Evolutionary conservation across 176 grass and related monocot species (phyloP).

Genomic region (Avena eriantha): DNA sequence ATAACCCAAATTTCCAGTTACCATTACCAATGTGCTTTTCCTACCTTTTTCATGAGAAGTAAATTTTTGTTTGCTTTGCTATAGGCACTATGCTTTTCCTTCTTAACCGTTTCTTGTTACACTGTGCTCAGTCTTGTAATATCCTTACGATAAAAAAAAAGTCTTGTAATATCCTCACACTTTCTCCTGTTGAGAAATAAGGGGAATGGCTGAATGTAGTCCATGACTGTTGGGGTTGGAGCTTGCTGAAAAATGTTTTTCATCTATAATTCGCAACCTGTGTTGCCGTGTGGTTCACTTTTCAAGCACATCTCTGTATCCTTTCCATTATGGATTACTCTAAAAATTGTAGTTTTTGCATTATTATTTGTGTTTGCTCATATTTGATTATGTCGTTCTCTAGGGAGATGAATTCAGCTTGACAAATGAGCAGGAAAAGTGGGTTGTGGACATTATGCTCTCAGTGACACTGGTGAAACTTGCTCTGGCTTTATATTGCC

Average conservation of each 20-base stretch:
- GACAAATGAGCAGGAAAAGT: conserved; percentile 86
- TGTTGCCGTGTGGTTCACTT: neutral
- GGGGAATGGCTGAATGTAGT: neutral
- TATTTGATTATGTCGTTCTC: conserved; percentile 31
- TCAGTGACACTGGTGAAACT: conserved; percentile 88
- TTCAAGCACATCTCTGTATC: neutral
- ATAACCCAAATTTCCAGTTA: neutral
- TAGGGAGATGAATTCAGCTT: conserved; percentile 85
- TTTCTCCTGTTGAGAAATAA: neutral
- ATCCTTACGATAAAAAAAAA: too few species aligned
- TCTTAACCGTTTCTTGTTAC: neutral
- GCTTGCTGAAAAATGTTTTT: neutral
- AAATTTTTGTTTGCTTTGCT: neutral
- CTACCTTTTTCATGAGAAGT: neutral
- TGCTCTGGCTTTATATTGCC: conserved; percentile 73
- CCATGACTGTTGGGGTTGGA: neutral
- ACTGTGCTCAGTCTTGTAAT: too few species aligned
- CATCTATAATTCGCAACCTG: neutral
- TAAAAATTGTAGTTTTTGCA: neutral
- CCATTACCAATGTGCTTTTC: neutral
- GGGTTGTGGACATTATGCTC: conserved; percentile 85
- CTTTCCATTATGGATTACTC: neutral
- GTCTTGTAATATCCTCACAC: neutral
- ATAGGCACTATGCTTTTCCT: neutral
- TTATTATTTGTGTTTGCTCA: neutral